These are phyloP conservation scores for Psilocybe cubensis DNA, from an alignment of 768 basidiomycete species.

Conservation along the genomic window DNA sequence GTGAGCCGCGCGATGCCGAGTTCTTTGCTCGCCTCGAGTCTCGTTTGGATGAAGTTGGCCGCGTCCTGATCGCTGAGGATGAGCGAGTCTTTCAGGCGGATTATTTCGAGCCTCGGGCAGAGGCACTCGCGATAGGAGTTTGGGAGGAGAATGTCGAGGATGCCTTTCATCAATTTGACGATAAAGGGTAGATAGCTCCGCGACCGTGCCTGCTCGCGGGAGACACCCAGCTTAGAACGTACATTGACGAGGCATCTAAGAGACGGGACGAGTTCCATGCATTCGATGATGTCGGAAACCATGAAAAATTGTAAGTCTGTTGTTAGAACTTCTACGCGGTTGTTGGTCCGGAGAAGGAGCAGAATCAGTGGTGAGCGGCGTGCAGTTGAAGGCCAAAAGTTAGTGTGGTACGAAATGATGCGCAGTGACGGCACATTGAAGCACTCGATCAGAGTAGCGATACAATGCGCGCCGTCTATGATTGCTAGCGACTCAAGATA, in stretches of 20 bases:
- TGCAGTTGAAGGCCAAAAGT: conserved; percentile 1
- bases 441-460: conserved; percentile 8
- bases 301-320: conserved; percentile 15
- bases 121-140: neutral
- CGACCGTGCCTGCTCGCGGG: conserved; percentile 9
- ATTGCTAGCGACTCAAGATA: conserved; percentile 14
- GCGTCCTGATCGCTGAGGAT: conserved; percentile 1
- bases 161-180: neutral
- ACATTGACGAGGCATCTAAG: conserved; percentile 8
- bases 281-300: conserved; percentile 9
- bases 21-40: neutral
- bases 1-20: neutral
- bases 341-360: conserved; percentile 10
- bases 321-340: conserved; percentile 6
- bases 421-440: conserved; percentile 14
- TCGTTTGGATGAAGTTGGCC: neutral
- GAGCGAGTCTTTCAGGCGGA: conserved; percentile 6
- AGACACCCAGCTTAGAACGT: conserved; percentile 2
- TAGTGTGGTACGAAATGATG: conserved; percentile 11
- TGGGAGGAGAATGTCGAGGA: conserved; percentile 13
- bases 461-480: neutral
- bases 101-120: conserved; percentile 4
- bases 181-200: neutral
- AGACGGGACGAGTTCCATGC: conserved; percentile 5
- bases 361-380: conserved; percentile 10